Percentiles rank a stretch among this genome's conserved stretches.
Conservation (phyloP, 768 basidiomycete genomes). For the Aureoboletus auriporus region DNA sequence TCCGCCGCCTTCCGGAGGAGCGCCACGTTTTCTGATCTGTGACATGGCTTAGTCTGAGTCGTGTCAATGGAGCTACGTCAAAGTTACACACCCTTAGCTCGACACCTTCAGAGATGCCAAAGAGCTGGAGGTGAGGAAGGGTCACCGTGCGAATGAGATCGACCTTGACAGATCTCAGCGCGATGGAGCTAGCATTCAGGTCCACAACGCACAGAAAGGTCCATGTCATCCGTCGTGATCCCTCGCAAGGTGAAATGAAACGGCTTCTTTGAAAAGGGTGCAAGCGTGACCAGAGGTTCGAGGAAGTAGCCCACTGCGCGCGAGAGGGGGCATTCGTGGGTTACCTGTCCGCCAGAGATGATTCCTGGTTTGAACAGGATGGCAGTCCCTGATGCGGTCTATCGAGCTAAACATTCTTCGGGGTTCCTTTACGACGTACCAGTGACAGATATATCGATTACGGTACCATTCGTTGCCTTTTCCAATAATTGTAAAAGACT, state of each 20-base stretch:
- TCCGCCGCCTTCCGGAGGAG: slow-evolving; percentile 87
- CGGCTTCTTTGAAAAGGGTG: slow-evolving; percentile 88
- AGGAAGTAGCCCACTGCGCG: slow-evolving; percentile 93
- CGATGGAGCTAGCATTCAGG: slow-evolving; percentile 10
- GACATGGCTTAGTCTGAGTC: not conserved
- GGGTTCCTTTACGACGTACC: slow-evolving; percentile 45
- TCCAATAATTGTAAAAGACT: slow-evolving; percentile 85
- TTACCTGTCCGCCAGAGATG: slow-evolving; percentile 74
- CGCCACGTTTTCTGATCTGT: slow-evolving; percentile 95
- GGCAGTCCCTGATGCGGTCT: slow-evolving; percentile 66
- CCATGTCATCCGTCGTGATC: slow-evolving; percentile 88
- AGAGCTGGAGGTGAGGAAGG: slow-evolving; percentile 84
- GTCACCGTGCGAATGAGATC: slow-evolving; percentile 89
- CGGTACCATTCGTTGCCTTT: slow-evolving; percentile 88
- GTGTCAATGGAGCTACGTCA: not conserved
- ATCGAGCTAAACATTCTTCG: not conserved
- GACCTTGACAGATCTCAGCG: slow-evolving; percentile 44
- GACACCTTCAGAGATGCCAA: slow-evolving; percentile 85
- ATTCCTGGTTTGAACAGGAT: slow-evolving; percentile 91
- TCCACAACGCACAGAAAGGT: slow-evolving; percentile 68
- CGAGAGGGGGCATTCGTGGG: slow-evolving; percentile 86
- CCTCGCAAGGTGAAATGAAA: slow-evolving; percentile 79
- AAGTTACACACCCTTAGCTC: slow-evolving; percentile 67
- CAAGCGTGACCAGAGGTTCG: slow-evolving; percentile 85
- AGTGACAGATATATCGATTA: slow-evolving; percentile 95